These are phyloP conservation scores for Termitomyces sp. DNA, from an alignment of 768 basidiomycete species.

Conservation along the genomic window DNA sequence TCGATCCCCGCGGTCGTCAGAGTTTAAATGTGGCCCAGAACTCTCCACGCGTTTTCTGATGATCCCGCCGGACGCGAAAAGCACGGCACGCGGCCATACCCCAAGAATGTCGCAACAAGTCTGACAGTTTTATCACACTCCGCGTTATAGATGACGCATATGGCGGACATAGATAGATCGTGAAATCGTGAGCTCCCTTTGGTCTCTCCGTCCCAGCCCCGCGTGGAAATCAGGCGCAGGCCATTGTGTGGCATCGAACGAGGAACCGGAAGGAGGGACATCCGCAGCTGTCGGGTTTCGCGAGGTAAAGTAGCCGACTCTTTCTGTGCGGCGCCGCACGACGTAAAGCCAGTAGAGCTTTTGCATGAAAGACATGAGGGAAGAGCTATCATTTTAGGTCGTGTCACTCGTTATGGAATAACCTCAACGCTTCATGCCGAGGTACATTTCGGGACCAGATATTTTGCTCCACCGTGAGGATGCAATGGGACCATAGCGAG, in stretches of 20 bases:
- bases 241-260: background rate
- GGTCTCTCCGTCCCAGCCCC: background rate
- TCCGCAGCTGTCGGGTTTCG: background rate
- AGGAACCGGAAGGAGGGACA: background rate
- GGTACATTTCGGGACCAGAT: constrained; percentile 52
- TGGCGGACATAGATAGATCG: constrained; percentile 4
- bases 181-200: background rate
- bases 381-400: background rate
- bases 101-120: background rate
- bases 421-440: constrained; percentile 64
- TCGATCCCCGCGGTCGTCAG: background rate
- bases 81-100: background rate
- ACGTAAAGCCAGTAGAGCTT: background rate
- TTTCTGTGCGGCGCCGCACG: background rate
- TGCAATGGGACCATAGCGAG: constrained; percentile 64
- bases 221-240: background rate
- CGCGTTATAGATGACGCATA: background rate
- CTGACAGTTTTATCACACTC: background rate
- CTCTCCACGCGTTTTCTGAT: background rate
- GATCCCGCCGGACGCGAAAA: background rate
- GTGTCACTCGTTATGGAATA: background rate
- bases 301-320: background rate
- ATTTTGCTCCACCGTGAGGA: constrained; percentile 70
- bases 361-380: background rate
- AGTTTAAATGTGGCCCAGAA: background rate